Evolutionary conservation across 176 grass and related monocot genomes (phyloP), one percentile per base, ranked within the genome.

Genomic region (Elymus sibiricus): DNA sequence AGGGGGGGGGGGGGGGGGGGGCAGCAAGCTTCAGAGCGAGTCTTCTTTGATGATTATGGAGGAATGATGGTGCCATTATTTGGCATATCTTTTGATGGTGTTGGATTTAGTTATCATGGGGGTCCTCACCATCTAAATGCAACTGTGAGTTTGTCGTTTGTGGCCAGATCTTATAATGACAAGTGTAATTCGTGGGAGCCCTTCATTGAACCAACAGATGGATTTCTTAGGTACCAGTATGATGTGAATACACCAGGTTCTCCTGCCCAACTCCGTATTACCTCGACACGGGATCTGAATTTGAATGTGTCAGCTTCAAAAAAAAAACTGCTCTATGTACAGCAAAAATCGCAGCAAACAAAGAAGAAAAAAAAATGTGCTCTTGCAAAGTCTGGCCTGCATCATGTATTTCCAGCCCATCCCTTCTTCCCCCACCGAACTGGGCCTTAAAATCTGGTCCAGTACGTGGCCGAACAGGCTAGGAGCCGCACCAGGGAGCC

Each of bases 51-150:
- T n/a, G n/a, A n/a, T n/a, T n/a, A n/a, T n/a, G n/a, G n/a, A n/a
- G n/a, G n/a, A n/a, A n/a, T n/a, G 96, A 94, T 98, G 96, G 90
- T 98, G 81, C 96, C 96, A 16, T 88, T 98, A 72, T 98, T 98
- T 40, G 90, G 94, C 55, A 37, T 93, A 37, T 94, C 93, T 26
- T 86, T 98, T 80, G 86, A 91, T 76, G 89, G 70, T 88, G 84
- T 95, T 89, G 89, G 92, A 65, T 86, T 94, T 86, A 92, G 88
- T 89, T 86, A 92, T 74, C 96, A 94, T 89, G 93, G 93, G 24
- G 91, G 96, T 61, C 61, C 89, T 74, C 83, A 95, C 43, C 92
- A 93, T 82, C 84, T 95, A 70, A 95, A 94, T 92, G 90, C 93
- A 46, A 94, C 93, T 83, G 86, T 90, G 74, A 95, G 82, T 87